Evolutionary conservation across 495 filamentous ascomycete species (phyloP).

Genomic region (Astrocystis sublimbata): DNA sequence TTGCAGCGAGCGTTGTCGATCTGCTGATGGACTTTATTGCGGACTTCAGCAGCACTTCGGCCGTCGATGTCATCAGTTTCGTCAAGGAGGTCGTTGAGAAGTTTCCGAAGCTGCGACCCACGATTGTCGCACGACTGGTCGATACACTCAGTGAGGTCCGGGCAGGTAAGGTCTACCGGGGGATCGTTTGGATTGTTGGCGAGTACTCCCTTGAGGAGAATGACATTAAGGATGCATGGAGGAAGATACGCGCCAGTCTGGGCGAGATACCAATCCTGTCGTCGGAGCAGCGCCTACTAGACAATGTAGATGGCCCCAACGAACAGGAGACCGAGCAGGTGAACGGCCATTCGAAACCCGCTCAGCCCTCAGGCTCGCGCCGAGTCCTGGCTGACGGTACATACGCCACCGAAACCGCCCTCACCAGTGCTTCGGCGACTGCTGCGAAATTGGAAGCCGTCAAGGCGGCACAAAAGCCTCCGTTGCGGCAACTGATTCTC

Average conservation of each 20-base stretch:
- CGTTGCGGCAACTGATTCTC: constrained; percentile 89
- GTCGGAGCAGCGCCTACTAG: constrained; percentile 88
- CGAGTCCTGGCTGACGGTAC: constrained; percentile 96
- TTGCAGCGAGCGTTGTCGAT: constrained; percentile 94
- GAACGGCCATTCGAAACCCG: constrained; percentile 76
- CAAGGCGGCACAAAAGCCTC: constrained; percentile 95
- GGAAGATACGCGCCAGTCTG: constrained; percentile 86
- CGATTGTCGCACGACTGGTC: constrained; percentile 86
- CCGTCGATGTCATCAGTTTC: constrained; percentile 96
- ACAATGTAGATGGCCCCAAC: constrained; percentile 56
- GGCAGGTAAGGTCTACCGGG: constrained; percentile 95
- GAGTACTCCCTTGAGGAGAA: constrained; percentile 93
- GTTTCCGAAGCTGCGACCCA: constrained; percentile 83
- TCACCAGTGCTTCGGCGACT: constrained; percentile 87
- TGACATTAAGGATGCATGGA: constrained; percentile 97
- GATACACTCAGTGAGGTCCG: constrained; percentile 90
- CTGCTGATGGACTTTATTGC: constrained; percentile 99
- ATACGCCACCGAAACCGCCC: constrained; percentile 93
- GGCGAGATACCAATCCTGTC: constrained; percentile 97
- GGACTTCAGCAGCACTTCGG: constrained; percentile 95
- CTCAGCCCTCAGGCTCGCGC: constrained; percentile 78
- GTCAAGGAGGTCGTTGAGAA: constrained; percentile 99
- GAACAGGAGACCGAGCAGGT: constrained; percentile 69
- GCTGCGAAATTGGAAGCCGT: constrained; percentile 94
- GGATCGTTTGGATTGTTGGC: constrained; percentile 95